Base-by-base conservation (phyloP, 306 rosid genomes). In the Trifolium dubium region DNA sequence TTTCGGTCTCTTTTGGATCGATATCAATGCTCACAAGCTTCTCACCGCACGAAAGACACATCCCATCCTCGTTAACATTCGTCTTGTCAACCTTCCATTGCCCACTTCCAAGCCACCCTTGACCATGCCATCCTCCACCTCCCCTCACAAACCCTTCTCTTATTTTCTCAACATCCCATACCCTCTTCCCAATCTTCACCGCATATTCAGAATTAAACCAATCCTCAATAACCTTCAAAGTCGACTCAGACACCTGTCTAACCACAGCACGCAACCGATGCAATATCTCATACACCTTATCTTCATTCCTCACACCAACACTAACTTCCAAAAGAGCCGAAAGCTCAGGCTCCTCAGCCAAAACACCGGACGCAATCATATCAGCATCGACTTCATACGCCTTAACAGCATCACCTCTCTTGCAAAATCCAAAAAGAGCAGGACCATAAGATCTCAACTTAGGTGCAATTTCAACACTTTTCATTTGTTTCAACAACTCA, bases 41-140 rank as follows among this genome's bases (percentile, higher is more conserved):
- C 72, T 87, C 82, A 0, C 69, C 43, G 8, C 99, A 95, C 0
- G 86, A 84, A 65, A 69, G 77, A 81, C 99, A 95, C 58, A 65
- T 18, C 2, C 98, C 96, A 9, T 44, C 79, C 49, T 81, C 89
- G 19, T 86, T 81, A 77, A 95, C 85, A 9, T 53, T 83, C 62
- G 99, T 92, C 71, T 88, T 85, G 43, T 18, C 87, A 82, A 85
- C 86, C 62, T 75, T 92, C 97, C 99, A 94, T 12, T 60, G 56
- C 80, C 99, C 99, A 58, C 83, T 86, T 66, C 99, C 96, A 47
- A 94, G 87, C 97, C 99, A 94, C 63, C 99, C 97, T 19, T 88
- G 88, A 61, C 99, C 97, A 81, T 92, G 99, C 98, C 99, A 95
- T 60, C 99, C 99, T 67, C 98, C 99, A 77, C 98, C 99, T 63